Evolutionary conservation across 2,329 filamentous ascomycete genomes (phyloP).

Genomic region (Ustulina deusta): DNA sequence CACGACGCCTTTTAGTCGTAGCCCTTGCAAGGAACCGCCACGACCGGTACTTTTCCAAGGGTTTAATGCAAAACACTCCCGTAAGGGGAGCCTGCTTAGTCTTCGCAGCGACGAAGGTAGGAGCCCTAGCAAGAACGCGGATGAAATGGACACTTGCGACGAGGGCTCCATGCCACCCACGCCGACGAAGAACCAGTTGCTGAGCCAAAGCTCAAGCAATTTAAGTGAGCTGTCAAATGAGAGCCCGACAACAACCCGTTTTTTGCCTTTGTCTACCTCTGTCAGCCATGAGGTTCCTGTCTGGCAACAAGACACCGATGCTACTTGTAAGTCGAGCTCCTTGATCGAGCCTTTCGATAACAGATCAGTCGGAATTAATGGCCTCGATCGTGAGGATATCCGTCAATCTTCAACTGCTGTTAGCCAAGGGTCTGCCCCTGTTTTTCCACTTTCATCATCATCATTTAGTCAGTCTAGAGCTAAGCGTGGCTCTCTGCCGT

Average conservation of each 20-base stretch:
- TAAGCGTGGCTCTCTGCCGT: constrained; percentile 50
- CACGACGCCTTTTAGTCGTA: constrained; percentile 83
- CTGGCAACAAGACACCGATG: constrained; percentile 44
- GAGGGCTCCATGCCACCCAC: constrained; percentile 90
- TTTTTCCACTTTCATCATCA: constrained; percentile 53
- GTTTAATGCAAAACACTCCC: constrained; percentile 61
- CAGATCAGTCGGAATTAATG: constrained; percentile 36
- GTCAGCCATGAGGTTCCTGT: constrained; percentile 50
- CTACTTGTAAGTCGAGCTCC: constrained; percentile 59
- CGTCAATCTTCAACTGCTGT: constrained; percentile 51
- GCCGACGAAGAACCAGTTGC: constrained; percentile 79
- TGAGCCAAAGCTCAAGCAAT: constrained; percentile 52
- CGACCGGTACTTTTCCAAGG: constrained; percentile 75
- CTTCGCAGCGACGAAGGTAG: constrained; percentile 79
- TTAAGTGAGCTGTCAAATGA: constrained; percentile 57
- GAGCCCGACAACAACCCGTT: constrained; percentile 62
- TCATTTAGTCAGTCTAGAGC: constrained; percentile 55
- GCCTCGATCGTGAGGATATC: constrained; percentile 37
- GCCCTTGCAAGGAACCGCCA: constrained; percentile 66
- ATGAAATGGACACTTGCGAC: constrained; percentile 48
- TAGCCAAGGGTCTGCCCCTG: constrained; percentile 51
- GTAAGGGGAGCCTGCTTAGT: constrained; percentile 80
- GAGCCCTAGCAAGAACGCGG: constrained; percentile 63
- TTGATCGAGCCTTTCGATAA: constrained; percentile 42
- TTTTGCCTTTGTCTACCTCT: constrained; percentile 58